Conservation (phyloP, 495 filamentous ascomycete species). For the Penicillium cataractarum region DNA sequence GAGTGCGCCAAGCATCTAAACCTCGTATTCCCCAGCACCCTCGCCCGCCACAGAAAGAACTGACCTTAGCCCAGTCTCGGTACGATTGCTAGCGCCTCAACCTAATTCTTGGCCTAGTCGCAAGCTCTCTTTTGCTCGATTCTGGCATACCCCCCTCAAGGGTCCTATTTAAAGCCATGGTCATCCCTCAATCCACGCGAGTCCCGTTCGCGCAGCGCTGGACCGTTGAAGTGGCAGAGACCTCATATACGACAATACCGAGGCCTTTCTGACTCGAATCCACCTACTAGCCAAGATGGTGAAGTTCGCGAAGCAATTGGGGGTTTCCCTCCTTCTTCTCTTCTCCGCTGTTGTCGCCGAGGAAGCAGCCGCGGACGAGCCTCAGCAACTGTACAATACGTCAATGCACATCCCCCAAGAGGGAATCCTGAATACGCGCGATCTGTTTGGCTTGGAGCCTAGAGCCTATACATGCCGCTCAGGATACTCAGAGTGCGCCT, state of each 20-base stretch:
- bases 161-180: neutral
- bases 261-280: neutral
- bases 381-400: conserved; percentile 12
- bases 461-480: conserved; percentile 11
- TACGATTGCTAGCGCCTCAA: neutral
- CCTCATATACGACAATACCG: neutral
- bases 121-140: neutral
- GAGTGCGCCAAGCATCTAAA: conserved; percentile 19
- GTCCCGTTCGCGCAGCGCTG: neutral
- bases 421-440: conserved; percentile 6
- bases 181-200: neutral
- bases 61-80: neutral
- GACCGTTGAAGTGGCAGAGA: neutral
- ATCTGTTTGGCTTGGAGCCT: conserved; percentile 7
- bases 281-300: neutral
- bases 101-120: neutral
- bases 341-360: conserved; percentile 3
- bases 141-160: too few species aligned
- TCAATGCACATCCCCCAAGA: neutral
- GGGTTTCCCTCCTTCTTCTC: conserved; percentile 1
- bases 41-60: conserved; percentile 5
- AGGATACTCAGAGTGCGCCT: conserved; percentile 21
- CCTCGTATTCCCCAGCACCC: conserved; percentile 24
- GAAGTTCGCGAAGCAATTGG: neutral
- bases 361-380: conserved; percentile 7